Base-by-base conservation (phyloP, 2,329 filamentous ascomycete species). In the Hirsutella thompsonii region DNA sequence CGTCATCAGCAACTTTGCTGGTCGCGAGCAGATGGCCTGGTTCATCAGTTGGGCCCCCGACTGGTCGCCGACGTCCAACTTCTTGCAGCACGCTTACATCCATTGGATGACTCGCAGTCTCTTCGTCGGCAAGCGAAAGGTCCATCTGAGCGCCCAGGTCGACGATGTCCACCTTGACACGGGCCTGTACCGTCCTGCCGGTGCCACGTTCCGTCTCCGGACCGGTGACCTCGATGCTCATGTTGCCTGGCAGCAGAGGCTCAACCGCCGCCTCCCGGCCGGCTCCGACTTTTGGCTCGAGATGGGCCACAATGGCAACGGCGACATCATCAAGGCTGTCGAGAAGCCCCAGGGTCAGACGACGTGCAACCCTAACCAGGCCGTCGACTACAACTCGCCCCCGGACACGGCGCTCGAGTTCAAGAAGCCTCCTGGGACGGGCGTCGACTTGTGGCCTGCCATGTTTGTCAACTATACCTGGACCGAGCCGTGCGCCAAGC, bases 121-220 rank as follows among this genome's bases (percentile, higher is more conserved):
- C 8, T 72, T 73, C 46, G 60, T 70, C 9, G 74, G 74, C n/a
- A 69, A 72, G 52, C 67, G 72, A 40, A 66, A 73, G 46, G 61
- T 70, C 30, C 68, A 74, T 45, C 55, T 77, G 29, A 70, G 61
- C 56, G 69, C 72, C 11, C 74, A 78, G 50, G 69, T 80, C 26
- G 76, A 81, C 49, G 76, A 81, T 47, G 73, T 81, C 62, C 73
- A 79, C 48, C 60, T 81, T 18, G 59, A 63, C 30, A 66, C 68
- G 3, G 64, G 64, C 10, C 60, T 73, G 29, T 74, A 74, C 52
- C 49, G 55, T 16, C 72, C 74, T 1, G 47, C 49, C n/a, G 66
- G 63, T 5, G 60, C 55, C 0, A 62, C 58, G 5, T 80, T 72
- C 59, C 68, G 71, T 18, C 60, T 72, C 46, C 61, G 59, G 26